Evolutionary conservation across 371 early-diverging fungal genomes (phyloP).

Genomic region (Mucor sp.): DNA sequence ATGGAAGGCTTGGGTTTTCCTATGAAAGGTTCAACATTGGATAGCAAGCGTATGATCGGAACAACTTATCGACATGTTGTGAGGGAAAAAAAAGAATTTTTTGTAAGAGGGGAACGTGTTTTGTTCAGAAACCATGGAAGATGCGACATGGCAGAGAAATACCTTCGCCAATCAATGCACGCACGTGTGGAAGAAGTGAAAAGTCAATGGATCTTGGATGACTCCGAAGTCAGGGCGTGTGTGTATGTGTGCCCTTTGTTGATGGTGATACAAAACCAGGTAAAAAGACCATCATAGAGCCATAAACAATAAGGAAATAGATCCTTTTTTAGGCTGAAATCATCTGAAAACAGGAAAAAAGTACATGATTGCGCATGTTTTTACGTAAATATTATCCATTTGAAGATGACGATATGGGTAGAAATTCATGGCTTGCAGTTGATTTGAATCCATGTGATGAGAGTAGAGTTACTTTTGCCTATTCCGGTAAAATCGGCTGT

Average conservation of each 20-base stretch:
- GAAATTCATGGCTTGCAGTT: not conserved
- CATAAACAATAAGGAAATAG: not conserved
- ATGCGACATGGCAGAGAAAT: not conserved
- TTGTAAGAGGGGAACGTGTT: constrained; percentile 18
- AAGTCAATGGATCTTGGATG: constrained; percentile 12
- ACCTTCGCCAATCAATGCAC: constrained; percentile 14
- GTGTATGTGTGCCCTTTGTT: not conserved
- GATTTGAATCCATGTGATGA: not conserved
- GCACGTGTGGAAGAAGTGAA: constrained; percentile 15
- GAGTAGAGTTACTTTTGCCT: not conserved
- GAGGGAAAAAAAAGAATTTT: not conserved
- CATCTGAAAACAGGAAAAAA: not conserved
- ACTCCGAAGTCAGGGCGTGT: constrained; percentile 8
- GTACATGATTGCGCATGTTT: not conserved
- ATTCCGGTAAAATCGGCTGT: not conserved
- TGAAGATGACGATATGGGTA: not conserved
- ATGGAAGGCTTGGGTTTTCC: not conserved
- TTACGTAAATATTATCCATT: not conserved
- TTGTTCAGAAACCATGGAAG: constrained; percentile 9
- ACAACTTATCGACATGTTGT: not conserved
- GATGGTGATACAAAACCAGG: not conserved
- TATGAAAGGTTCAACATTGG: not conserved
- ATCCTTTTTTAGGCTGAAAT: not conserved
- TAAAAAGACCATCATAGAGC: not conserved
- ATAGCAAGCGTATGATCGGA: not conserved